Conservation (phyloP, 108 stramenopile genomes). For the Aurantiochytrium sp. region DNA sequence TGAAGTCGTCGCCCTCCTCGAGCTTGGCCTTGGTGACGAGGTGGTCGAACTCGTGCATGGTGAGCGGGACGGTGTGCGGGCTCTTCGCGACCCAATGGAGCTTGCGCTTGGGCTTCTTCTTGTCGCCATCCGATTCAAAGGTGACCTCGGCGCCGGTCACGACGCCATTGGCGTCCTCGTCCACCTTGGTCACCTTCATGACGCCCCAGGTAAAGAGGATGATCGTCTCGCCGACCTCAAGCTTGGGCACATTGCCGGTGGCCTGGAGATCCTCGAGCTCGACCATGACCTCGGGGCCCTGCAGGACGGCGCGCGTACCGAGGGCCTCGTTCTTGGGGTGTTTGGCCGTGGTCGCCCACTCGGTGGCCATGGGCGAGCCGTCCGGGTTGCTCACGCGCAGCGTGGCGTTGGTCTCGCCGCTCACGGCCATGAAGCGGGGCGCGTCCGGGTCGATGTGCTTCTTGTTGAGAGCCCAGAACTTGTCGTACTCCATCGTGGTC, state of each 20-base stretch:
- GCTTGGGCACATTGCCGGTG: slow-evolving; percentile 52
- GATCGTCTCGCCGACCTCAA: slow-evolving; percentile 80
- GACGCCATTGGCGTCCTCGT: slow-evolving; percentile 67
- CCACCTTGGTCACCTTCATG: slow-evolving; percentile 74
- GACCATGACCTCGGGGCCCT: slow-evolving; percentile 65
- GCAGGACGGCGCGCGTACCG: slow-evolving; percentile 73
- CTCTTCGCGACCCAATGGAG: slow-evolving; percentile 77
- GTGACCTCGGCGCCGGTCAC: slow-evolving; percentile 43
- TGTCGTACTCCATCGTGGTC: slow-evolving; percentile 95
- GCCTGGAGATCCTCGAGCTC: slow-evolving; percentile 72
- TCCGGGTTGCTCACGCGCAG: slow-evolving; percentile 66
- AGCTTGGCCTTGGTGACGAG: slow-evolving; percentile 88
- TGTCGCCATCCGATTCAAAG: slow-evolving; percentile 72
- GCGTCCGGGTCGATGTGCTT: slow-evolving; percentile 82
- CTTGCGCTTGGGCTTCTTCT: slow-evolving; percentile 85
- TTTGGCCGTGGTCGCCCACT: slow-evolving; percentile 34
- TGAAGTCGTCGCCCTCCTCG: slow-evolving; percentile 89
- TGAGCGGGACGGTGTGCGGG: slow-evolving; percentile 50
- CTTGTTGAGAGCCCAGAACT: slow-evolving; percentile 97
- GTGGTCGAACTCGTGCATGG: slow-evolving; percentile 91
- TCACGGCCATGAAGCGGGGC: slow-evolving; percentile 92
- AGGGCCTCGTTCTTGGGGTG: slow-evolving; percentile 87
- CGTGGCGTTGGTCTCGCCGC: slow-evolving; percentile 57
- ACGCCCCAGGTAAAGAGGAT: slow-evolving; percentile 92
- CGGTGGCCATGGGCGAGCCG: slow-evolving; percentile 29